A percentile compares a stretch with the other conserved stretches of the same genome.
Conservation (phyloP, 805 yeast species). For the Saturnispora besseyi region DNA sequence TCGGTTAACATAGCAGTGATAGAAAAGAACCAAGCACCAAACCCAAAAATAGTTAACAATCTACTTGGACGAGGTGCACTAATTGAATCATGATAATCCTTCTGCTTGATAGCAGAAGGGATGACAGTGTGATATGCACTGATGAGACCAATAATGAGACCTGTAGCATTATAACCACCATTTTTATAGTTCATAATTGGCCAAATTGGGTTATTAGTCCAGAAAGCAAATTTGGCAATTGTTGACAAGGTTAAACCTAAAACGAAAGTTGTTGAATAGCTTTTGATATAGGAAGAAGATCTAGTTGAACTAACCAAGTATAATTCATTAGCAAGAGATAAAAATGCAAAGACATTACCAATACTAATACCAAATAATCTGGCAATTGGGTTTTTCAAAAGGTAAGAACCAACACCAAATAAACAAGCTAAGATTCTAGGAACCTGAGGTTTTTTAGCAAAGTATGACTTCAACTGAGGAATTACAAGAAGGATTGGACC, state of each 20-base stretch:
- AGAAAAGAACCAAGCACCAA: constrained; percentile 69
- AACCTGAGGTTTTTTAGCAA: constrained; percentile 40
- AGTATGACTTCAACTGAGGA: constrained; percentile 30
- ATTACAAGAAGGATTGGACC: constrained; percentile 36
- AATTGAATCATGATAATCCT: neutral
- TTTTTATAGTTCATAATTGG: constrained; percentile 79
- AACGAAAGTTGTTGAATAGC: constrained; percentile 46
- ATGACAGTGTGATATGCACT: constrained; percentile 51
- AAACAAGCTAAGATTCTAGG: constrained; percentile 47
- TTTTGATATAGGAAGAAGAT: constrained; percentile 25
- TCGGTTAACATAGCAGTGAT: constrained; percentile 72
- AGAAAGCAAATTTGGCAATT: constrained; percentile 63
- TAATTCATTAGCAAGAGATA: constrained; percentile 51
- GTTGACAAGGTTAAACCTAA: constrained; percentile 70
- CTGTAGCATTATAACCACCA: constrained; percentile 78
- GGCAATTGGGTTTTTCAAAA: constrained; percentile 55
- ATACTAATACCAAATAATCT: constrained; percentile 58
- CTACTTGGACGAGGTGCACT: constrained; percentile 12
- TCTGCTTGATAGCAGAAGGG: constrained; percentile 8
- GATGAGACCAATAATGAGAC: constrained; percentile 52
- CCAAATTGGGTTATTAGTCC: constrained; percentile 93
- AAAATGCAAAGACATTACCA: constrained; percentile 55
- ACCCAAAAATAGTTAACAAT: constrained; percentile 50
- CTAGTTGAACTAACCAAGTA: constrained; percentile 29
- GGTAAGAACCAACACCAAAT: constrained; percentile 69